Evolutionary conservation across 2,329 filamentous ascomycete genomes (phyloP), one percentile per base, ranked within the genome.

Genomic region (Aureobasidium pullulans): DNA sequence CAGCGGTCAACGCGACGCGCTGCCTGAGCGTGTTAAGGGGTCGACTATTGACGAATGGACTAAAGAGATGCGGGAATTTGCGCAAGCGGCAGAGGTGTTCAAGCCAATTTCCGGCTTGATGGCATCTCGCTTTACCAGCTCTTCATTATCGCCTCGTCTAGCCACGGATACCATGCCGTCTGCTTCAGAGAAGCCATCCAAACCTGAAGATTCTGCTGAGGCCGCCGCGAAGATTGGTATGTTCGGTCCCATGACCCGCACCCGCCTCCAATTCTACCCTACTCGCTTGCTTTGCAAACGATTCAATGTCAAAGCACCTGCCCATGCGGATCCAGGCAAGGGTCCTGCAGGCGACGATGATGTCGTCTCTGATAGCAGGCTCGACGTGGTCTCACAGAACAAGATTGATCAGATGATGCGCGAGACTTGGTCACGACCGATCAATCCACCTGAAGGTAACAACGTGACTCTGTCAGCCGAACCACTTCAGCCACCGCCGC

Each of bases 41-140:
- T 75, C 78, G 58, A 81, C 78, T 6, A 81, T 81, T 23, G 85
- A 90, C 42, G 89, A 94, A 54, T 96, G 89, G 85, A 72, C 86
- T 36, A 84, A 84, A 60, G 94, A 99, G 71, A 77, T 96, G 57
- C 77, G 80, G 47, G 85, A 99, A 67, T 96, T 96, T 68, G 78
- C 82, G 11, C 83, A 85, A 59, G 86, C 86, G 5, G 87, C 87
- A 0, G 77, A 84, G 65, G 85, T 97, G 19, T 99, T 97, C 77
- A 93, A 89, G 70, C 94, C 94, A 0, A 89, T 96, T 76, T 90
- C 89, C 2, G 91, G 91, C 0, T 80, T 90, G 63, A 97, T 99
- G 90, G 94, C 93, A 15, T 90, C 89, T 19, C 86, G 93, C 0
- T 99, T 99, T 71, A 96, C 91, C 0, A 87, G 88, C 1, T 83